Percentiles rank a stretch among this genome's conserved stretches.
These are phyloP conservation scores for Phoma herbarum DNA, from an alignment of 2,329 filamentous ascomycete genomes.

Conservation along the genomic window DNA sequence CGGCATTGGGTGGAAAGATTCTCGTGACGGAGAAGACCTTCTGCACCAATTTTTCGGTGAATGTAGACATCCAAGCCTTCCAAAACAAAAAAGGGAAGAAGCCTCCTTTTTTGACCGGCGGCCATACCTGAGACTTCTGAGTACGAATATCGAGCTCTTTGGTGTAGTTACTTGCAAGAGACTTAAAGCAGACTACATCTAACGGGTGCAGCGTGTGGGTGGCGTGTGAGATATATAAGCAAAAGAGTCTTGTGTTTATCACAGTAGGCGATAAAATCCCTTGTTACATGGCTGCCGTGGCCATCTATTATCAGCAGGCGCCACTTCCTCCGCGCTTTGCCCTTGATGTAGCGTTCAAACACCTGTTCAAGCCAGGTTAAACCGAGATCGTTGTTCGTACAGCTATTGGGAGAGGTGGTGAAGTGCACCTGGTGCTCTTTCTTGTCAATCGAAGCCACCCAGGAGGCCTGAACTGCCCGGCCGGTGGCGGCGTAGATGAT, in stretches of 20 bases:
- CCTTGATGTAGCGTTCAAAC: no score
- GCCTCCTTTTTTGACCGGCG: slow-evolving; percentile 6
- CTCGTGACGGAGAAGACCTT: slow-evolving; percentile 13
- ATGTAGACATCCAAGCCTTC: background rate
- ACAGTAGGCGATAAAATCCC: slow-evolving; percentile 24
- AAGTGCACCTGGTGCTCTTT: slow-evolving; percentile 4
- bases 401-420: slow-evolving; percentile 5
- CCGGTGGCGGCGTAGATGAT: background rate
- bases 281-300: background rate
- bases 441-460: background rate
- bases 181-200: slow-evolving; percentile 9
- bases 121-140: background rate
- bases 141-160: slow-evolving; percentile 1
- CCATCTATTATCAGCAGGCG: no score
- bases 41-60: slow-evolving; percentile 1
- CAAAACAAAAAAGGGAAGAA: slow-evolving; percentile 6
- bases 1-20: slow-evolving; percentile 12
- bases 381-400: slow-evolving; percentile 1
- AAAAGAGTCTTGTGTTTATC: slow-evolving; percentile 21
- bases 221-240: slow-evolving; percentile 7
- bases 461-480: background rate
- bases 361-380: no score
- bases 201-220: slow-evolving; percentile 2
- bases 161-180: slow-evolving; percentile 5
- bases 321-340: no score